Evolutionary conservation across 2,329 filamentous ascomycete genomes (phyloP).

Genomic region (Emergomyces pasteurianus): DNA sequence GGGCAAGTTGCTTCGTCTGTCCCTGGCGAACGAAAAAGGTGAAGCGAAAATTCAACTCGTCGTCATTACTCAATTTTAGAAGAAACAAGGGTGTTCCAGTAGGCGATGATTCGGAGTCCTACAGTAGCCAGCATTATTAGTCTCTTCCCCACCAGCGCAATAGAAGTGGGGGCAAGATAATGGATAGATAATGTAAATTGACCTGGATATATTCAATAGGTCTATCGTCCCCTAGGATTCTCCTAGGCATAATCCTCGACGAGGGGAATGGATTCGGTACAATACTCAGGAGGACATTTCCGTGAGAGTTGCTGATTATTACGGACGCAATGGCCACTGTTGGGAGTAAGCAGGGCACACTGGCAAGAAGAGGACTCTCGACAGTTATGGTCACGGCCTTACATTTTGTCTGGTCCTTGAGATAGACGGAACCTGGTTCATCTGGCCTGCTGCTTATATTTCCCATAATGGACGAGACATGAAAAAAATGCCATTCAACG

Average conservation of each 20-base stretch:
- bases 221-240: slow-evolving; percentile 59
- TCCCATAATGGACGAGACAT: slow-evolving; percentile 55
- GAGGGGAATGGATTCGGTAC: slow-evolving; percentile 81
- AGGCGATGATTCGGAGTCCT: slow-evolving; percentile 62
- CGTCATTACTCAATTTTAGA: slow-evolving; percentile 76
- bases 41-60: slow-evolving; percentile 87
- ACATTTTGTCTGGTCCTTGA: slow-evolving; percentile 90
- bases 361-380: slow-evolving; percentile 9
- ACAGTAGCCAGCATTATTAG: slow-evolving; percentile 7
- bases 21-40: slow-evolving; percentile 65
- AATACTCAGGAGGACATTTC: slow-evolving; percentile 64
- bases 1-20: slow-evolving; percentile 39
- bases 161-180: slow-evolving; percentile 2
- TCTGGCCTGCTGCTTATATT: slow-evolving; percentile 82
- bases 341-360: slow-evolving; percentile 5
- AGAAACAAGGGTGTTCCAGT: slow-evolving; percentile 55
- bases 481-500: neutral
- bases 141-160: slow-evolving; percentile 4
- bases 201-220: slow-evolving; percentile 91
- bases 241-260: slow-evolving; percentile 59
- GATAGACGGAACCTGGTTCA: slow-evolving; percentile 62
- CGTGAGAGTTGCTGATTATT: slow-evolving; percentile 65
- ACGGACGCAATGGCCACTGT: slow-evolving; percentile 80
- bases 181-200: slow-evolving; percentile 18
- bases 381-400: slow-evolving; percentile 35